Base-by-base conservation (phyloP, 1,284 basidiomycete species). In the Tilletia caries region DNA sequence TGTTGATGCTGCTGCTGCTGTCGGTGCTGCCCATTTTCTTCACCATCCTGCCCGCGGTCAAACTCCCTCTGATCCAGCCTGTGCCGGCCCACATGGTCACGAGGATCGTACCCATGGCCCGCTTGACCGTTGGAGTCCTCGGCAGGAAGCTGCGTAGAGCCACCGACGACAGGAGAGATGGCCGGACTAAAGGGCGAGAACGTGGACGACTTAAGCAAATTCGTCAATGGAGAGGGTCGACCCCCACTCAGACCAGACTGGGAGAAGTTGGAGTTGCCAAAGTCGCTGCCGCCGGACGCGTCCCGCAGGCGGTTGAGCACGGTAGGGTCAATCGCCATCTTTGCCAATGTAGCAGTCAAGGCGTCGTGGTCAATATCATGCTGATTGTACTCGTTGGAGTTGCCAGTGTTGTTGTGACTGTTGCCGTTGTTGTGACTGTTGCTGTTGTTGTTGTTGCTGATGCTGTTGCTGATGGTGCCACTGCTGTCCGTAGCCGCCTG, bases 131-230 rank as follows among this genome's bases (percentile, higher is more conserved):
- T 33, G 29, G 32, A 12, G 32, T 62, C 58, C 32, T 62, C 58
- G 20, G 29, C 32, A 13, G 75, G 73, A 34, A 76, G 70, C 23
- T 76, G 73, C 2, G 69, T 50, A 25, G 69, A 71, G 23, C 70
- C 75, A 4, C 73, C 73, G 2, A 76, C 74, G 1, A 76, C 20
- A 0, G 76, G 76, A 29, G 75, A 76, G 34, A 74, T 73, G 13
- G 75, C 71, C 8, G 76, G 76, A 29, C 73, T 75, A 62, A 78
- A 78, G 1, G 76, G 76, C 25, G 72, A 71, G 64, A 78, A 78
- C 69, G 74, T 76, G 68, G 74, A 76, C 1, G 69, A 23, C 66
- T 43, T 64, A 8, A 46, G 60, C 41, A 64, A 46, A 67, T 25
- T 64, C 67, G 34, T 62, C 66, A 20, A 5, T 25, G 29, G 27